These are phyloP conservation scores for Hylodesmum podocarpum DNA, from an alignment of 306 rosid species.

Conservation along the genomic window DNA sequence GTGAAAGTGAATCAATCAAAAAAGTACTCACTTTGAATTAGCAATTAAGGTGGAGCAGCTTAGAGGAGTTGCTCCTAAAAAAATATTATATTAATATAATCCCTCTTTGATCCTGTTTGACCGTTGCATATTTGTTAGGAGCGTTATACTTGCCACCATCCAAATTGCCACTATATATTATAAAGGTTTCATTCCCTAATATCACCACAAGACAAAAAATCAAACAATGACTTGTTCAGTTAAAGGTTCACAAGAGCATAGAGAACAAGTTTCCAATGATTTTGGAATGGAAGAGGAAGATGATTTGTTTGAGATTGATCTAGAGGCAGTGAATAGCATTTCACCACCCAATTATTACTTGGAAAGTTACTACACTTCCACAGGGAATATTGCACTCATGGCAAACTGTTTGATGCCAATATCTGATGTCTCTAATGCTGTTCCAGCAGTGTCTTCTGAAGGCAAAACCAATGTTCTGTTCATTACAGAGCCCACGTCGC, in stretches of 20 bases:
- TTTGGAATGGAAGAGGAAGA: constrained; percentile 56
- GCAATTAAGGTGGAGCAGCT: constrained; percentile 43
- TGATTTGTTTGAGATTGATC: constrained; percentile 68
- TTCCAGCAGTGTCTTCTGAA: constrained; percentile 45
- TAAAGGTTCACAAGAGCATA: constrained; percentile 21
- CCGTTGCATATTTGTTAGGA: constrained; percentile 56
- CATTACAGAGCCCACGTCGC: constrained; percentile 40
- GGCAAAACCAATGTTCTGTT: constrained; percentile 25
- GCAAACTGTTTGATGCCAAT: constrained; percentile 75
- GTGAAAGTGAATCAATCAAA: constrained; percentile 40
- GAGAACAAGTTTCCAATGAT: constrained; percentile 5
- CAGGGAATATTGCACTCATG: constrained; percentile 50
- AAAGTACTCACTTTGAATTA: neutral
- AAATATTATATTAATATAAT: neutral
- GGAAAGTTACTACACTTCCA: constrained; percentile 41
- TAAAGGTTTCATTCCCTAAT: neutral
- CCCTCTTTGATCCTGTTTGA: constrained; percentile 12
- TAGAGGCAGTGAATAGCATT: constrained; percentile 47
- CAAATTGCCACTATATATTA: constrained; percentile 12
- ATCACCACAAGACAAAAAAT: neutral
- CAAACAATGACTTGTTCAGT: constrained; percentile 40
- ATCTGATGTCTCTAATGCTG: constrained; percentile 56
- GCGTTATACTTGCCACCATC: constrained; percentile 71
- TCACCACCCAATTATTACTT: constrained; percentile 37
- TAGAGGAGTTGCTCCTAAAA: constrained; percentile 26